Base-by-base conservation (phyloP, 345 rosid species). In the Lagerstroemia speciosa region DNA sequence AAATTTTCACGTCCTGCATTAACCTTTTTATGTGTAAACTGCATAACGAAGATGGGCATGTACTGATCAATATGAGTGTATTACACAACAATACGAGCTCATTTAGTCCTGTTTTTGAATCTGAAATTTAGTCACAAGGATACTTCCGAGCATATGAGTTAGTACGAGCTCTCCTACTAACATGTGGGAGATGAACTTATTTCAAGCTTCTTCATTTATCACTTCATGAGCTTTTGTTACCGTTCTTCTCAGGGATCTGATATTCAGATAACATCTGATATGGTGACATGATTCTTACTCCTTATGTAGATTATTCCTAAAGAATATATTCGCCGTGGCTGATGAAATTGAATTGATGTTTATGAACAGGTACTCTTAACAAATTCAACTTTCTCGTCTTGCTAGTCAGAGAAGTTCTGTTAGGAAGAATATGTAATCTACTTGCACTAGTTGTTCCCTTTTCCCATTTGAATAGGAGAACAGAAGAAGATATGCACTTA, bases 291-390 rank as follows among this genome's bases (percentile, higher is more conserved):
- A 26, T 57, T 41, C 20, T 31, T 38, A 32, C 34, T 69, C 17
- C 30, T 19, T 57, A 26, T 68, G 63, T 70, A 85, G 92, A 79
- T 73, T 85, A 66, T 87, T 83, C 70, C 79, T 85, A 38, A 85
- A 79, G 72, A 79, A 78, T 48, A 71, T 83, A 71, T 85, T 87
- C 55, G 92, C 88, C 24, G 89, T 80, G 64, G 92, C 92, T 1
- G 89, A 87, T 71, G 89, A 83, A 74, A 73, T 83, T 37, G 92
- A 87, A 71, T 72, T 87, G 80, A 87, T 77, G 85, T 87, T 87
- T 74, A 83, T 85, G 92, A 78, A 87, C 79, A 82, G 85, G 92
- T 87, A 64, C 68, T 69, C 34, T 61, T 32, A 22, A 52, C 62
- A 58, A 24, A 46, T 73, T 71, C 12, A 33, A 67, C 37, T 24